Evolutionary conservation across 805 yeast species (phyloP).

Genomic region (Suhomyces sp.): DNA sequence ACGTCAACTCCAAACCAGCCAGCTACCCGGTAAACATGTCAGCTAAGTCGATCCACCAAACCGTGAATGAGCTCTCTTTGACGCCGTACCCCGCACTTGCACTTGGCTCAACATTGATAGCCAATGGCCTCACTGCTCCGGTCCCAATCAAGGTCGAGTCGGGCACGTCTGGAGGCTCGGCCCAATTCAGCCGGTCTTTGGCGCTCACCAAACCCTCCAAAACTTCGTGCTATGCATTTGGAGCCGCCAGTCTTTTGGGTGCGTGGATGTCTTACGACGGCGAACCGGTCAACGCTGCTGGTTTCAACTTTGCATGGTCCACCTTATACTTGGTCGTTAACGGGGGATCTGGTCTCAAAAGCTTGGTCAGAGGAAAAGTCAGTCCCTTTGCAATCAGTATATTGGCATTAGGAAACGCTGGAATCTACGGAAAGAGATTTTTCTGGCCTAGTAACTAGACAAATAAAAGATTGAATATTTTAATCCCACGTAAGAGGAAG

Average conservation of each 20-base stretch:
- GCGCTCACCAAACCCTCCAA: conserved; percentile 32
- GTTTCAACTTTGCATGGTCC: conserved; percentile 80
- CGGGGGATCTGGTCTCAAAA: conserved; percentile 54
- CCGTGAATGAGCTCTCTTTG: conserved; percentile 5
- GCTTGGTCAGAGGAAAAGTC: conserved; percentile 53
- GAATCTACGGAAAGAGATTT: conserved; percentile 67
- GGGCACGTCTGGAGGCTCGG: conserved; percentile 18
- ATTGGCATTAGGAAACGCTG: conserved; percentile 60
- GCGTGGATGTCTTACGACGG: conserved; percentile 75
- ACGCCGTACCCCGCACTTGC: conserved; percentile 12
- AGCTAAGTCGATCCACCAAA: conserved; percentile 1
- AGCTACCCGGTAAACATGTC: background rate
- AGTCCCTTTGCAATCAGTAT: conserved; percentile 60
- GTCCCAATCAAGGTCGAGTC: background rate
- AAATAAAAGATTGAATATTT: background rate
- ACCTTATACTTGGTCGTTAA: conserved; percentile 69
- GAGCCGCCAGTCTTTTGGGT: conserved; percentile 61
- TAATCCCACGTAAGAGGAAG: conserved; percentile 67
- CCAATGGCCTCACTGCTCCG: conserved; percentile 8
- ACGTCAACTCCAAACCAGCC: background rate
- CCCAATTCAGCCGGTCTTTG: conserved; percentile 15
- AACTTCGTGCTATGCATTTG: conserved; percentile 51
- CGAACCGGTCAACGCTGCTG: conserved; percentile 75
- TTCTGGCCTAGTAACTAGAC: conserved; percentile 27
- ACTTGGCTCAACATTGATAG: conserved; percentile 9